Evolutionary conservation across 2,329 filamentous ascomycete genomes (phyloP), one percentile per base, ranked within the genome.

Genomic region (Exophiala mesophila): DNA sequence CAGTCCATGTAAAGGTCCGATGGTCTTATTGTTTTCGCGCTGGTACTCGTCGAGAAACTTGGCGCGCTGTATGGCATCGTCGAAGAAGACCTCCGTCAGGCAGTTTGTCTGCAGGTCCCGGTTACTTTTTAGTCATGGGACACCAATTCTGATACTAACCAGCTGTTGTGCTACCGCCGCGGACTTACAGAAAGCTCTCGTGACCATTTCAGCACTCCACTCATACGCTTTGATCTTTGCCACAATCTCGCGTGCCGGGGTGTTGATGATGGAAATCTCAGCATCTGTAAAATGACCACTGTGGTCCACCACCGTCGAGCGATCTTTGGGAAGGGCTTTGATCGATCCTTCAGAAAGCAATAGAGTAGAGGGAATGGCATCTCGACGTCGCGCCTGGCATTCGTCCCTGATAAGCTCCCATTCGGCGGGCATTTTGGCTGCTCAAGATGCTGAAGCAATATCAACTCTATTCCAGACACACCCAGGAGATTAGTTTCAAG

Each of bases 1-100:
- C 2, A 82, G 62, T 2, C 79, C 79, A 53, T 83, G 79, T 0
- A 83, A 65, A 1, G 78, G 77, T 0, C 79, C 79, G 1, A 74
- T 55, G 0, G 70, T 63, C 31, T 56, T 60, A 0, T 63, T 64
- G 16, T 61, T 63, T 24, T 46, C 54, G 13, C 45, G 34, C 18
- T 65, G 42, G 46, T 74, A 63, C 0, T 59, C 56, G 39, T 78
- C 74, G 0, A 78, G 64, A 17, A 64, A 53, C 13, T 61, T 57
- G 0, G 73, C 74, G 5, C 64, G 64, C 8, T 62, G 39, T 1
- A 78, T 31, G 1, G 76, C 76, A 5, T 63, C 53, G 2, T 67
- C 62, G 50, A 76, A 74, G 33, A 76, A 67, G 16, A 71, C 68
- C 41, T 79, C 74, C 0, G 69, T 69, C 2, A 76, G 55, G 31